Conservation (phyloP, 805 yeast genomes). For the Wickerhamomyces kurtzmanii region DNA sequence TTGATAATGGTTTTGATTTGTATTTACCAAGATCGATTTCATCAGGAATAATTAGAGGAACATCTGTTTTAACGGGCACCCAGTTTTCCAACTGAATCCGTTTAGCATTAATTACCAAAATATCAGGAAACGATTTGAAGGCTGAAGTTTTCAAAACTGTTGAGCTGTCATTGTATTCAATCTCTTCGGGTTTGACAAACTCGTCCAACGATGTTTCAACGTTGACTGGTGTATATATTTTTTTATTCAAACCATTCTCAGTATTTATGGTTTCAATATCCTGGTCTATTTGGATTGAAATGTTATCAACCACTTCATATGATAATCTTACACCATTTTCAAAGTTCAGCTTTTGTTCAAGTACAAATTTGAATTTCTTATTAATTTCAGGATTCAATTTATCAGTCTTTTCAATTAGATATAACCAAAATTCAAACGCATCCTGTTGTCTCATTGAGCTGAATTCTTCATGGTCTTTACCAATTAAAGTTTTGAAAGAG, state of each 20-base stretch:
- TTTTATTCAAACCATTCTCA: constrained; percentile 36
- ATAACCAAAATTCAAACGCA: constrained; percentile 80
- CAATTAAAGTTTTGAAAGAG: constrained; percentile 67
- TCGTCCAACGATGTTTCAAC: constrained; percentile 26
- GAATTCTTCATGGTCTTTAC: constrained; percentile 74
- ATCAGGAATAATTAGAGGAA: constrained; percentile 50
- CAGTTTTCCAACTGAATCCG: constrained; percentile 80
- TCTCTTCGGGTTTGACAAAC: constrained; percentile 44
- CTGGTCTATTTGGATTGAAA: constrained; percentile 51
- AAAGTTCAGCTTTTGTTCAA: constrained; percentile 54
- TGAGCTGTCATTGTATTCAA: constrained; percentile 32
- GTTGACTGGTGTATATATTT: constrained; percentile 35
- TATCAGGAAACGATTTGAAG: constrained; percentile 60
- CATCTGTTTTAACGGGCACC: constrained; percentile 79
- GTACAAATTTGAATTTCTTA: constrained; percentile 50
- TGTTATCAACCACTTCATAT: constrained; percentile 45
- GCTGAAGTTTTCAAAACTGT: constrained; percentile 32
- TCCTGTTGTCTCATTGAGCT: constrained; percentile 88
- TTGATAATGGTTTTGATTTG: constrained; percentile 29
- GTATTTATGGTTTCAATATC: constrained; percentile 22
- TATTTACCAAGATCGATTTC: constrained; percentile 33
- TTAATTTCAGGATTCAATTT: constrained; percentile 26
- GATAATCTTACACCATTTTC: constrained; percentile 49
- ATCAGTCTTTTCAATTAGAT: constrained; percentile 56
- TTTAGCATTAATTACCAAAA: constrained; percentile 62